These are phyloP conservation scores for Talaromyces nanjingensis DNA, from an alignment of 495 filamentous ascomycete species.

Conservation along the genomic window DNA sequence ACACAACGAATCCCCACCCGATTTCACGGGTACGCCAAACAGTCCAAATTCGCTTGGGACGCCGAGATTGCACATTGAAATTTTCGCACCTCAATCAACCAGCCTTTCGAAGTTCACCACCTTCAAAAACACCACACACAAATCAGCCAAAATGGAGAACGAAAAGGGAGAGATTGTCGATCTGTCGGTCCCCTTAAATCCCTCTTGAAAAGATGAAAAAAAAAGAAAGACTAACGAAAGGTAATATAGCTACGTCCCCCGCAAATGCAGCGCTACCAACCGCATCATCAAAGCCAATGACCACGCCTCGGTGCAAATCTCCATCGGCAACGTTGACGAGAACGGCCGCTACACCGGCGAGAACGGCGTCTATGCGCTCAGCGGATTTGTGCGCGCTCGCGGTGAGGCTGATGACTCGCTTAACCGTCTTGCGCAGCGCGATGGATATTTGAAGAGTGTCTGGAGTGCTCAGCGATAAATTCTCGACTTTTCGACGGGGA, in stretches of 20 bases:
- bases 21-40: constrained; percentile 10
- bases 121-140: constrained; percentile 28
- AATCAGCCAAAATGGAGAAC: constrained; percentile 77
- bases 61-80: constrained; percentile 9
- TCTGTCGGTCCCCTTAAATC: constrained; percentile 57
- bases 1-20: constrained; percentile 22
- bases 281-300: constrained; percentile 99
- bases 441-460: constrained; percentile 93
- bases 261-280: constrained; percentile 94
- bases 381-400: constrained; percentile 95
- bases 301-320: constrained; percentile 86
- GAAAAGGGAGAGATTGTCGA: constrained; percentile 98
- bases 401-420: constrained; percentile 95
- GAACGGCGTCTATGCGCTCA: constrained; percentile 94
- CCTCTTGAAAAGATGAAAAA: not conserved
- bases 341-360: constrained; percentile 94
- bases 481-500: constrained; percentile 1
- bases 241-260: constrained; percentile 81
- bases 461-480: constrained; percentile 76
- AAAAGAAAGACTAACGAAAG: constrained; percentile 11
- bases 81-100: not conserved
- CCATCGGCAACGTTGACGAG: constrained; percentile 90
- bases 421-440: constrained; percentile 90
- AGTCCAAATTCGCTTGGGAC: constrained; percentile 1
- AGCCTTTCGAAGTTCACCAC: constrained; percentile 11